Conservation (phyloP, 768 basidiomycete genomes). For the Auricularia cornea region DNA sequence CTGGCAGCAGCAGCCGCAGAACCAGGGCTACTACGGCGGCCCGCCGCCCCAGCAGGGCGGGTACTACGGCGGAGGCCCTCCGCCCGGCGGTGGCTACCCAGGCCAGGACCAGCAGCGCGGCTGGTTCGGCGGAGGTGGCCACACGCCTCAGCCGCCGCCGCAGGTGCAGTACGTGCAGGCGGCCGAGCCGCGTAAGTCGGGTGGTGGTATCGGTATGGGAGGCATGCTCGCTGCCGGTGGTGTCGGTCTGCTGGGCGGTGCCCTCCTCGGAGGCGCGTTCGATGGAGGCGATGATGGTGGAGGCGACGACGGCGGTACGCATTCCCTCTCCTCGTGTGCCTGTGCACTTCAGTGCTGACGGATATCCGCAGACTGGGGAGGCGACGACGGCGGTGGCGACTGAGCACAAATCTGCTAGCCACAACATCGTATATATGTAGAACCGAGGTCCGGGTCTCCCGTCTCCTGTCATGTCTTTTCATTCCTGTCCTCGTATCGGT, state of each 20-base stretch:
- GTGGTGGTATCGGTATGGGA: constrained; percentile 28
- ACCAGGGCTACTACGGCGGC: constrained; percentile 11
- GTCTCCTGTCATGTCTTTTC: background rate
- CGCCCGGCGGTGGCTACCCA: background rate
- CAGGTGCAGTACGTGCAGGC: constrained; percentile 22
- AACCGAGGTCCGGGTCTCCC: background rate
- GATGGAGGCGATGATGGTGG: constrained; percentile 21
- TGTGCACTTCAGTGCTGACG: too few relatives aligned
- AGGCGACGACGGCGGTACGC: constrained; percentile 1
- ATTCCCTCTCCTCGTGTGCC: too few relatives aligned
- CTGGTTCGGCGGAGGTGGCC: constrained; percentile 25
- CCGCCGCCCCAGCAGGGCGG: constrained; percentile 16
- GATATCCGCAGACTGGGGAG: background rate
- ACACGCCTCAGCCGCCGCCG: constrained; percentile 26
- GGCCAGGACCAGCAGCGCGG: constrained; percentile 13
- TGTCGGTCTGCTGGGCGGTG: constrained; percentile 60
- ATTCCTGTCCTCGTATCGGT: background rate
- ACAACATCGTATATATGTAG: background rate
- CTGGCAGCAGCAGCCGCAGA: background rate
- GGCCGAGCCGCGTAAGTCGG: constrained; percentile 38
- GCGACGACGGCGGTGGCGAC: background rate
- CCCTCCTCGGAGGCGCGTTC: constrained; percentile 42
- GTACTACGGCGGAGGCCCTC: constrained; percentile 6
- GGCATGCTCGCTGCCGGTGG: constrained; percentile 38
- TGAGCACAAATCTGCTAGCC: background rate